A percentile compares a stretch with the other conserved stretches of the same genome.
Evolutionary conservation across 805 yeast species (phyloP).

Genomic region (Candida bentonensis): DNA sequence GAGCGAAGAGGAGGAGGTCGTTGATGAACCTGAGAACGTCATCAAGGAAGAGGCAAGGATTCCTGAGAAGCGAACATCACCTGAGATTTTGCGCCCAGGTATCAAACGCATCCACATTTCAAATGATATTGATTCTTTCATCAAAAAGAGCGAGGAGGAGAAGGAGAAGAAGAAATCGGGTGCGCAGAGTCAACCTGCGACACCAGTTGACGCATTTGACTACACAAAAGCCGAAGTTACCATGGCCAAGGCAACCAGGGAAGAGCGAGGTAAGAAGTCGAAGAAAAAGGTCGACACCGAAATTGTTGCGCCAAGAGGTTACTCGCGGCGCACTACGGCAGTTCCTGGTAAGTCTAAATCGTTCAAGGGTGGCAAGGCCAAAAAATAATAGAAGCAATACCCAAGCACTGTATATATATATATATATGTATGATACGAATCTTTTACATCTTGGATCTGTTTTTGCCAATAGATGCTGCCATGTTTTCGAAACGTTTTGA

Average conservation of each 20-base stretch:
- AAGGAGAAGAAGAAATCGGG: too few species aligned
- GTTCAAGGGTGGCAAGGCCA: background rate
- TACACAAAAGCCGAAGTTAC: too few species aligned
- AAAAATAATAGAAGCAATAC: too few species aligned
- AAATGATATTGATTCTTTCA: too few species aligned
- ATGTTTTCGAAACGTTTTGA: constrained; percentile 48
- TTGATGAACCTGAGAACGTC: background rate
- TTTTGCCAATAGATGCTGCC: constrained; percentile 14
- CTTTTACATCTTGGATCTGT: background rate
- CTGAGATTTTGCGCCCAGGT: background rate
- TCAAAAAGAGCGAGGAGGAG: too few species aligned
- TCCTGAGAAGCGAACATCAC: constrained; percentile 2
- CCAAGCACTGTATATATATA: background rate
- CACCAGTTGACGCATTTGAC: too few species aligned
- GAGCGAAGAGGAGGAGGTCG: background rate
- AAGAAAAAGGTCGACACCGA: constrained; percentile 9
- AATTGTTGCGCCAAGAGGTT: constrained; percentile 1
- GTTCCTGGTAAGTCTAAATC: background rate
- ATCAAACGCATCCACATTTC: background rate
- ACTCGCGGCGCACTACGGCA: background rate
- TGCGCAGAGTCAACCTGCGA: too few species aligned
- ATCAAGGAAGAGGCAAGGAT: constrained; percentile 2
- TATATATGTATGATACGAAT: background rate
- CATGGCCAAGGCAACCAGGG: constrained; percentile 3
- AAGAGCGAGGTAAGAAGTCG: constrained; percentile 4